phyloP scores from a whole-genome alignment of 768 basidiomycete species.

The Sutorius australiensis region DNA sequence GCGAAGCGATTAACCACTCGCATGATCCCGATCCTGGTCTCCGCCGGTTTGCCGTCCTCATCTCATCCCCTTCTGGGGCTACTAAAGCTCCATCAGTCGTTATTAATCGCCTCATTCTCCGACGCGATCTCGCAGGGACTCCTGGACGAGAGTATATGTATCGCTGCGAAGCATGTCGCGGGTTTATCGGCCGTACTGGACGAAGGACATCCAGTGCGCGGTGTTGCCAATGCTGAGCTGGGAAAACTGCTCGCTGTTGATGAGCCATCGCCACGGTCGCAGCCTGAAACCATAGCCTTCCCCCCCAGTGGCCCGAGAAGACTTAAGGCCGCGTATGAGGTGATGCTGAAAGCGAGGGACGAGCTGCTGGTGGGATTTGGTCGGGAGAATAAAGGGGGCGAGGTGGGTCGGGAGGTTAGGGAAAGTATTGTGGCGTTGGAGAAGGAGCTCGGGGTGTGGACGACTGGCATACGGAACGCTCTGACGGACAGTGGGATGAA shows the following conservation, averaged over 20 bases:
- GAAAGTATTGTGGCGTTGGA: slow-evolving; percentile 59
- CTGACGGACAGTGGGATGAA: slow-evolving; percentile 38
- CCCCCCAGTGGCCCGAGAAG: slow-evolving; percentile 67
- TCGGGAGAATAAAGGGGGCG: slow-evolving; percentile 60
- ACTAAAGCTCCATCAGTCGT: slow-evolving; percentile 63
- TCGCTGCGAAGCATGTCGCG: slow-evolving; percentile 47
- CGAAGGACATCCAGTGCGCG: slow-evolving; percentile 73
- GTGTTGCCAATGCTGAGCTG: slow-evolving; percentile 70
- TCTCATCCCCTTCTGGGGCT: slow-evolving; percentile 78
- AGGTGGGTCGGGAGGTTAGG: slow-evolving; percentile 62
- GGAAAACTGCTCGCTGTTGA: slow-evolving; percentile 81
- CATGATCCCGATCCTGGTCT: slow-evolving; percentile 59
- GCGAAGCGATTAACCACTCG: slow-evolving; percentile 59
- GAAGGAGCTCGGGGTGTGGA: slow-evolving; percentile 73
- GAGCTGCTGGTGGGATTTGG: slow-evolving; percentile 76
- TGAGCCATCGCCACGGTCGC: slow-evolving; percentile 48
- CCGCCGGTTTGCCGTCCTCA: slow-evolving; percentile 57
- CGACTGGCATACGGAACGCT: slow-evolving; percentile 54
- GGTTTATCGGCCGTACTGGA: slow-evolving; percentile 54
- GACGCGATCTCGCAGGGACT: slow-evolving; percentile 40
- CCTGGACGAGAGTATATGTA: slow-evolving; percentile 62
- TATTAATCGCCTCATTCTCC: slow-evolving; percentile 55
- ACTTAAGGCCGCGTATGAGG: slow-evolving; percentile 61
- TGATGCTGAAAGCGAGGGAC: slow-evolving; percentile 54
- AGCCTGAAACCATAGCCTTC: slow-evolving; percentile 33